Percentiles rank a stretch among this genome's conserved stretches.
phyloP scores from a whole-genome alignment of 129 eudicot genomes.

The Helichrysum umbraculigerum region DNA sequence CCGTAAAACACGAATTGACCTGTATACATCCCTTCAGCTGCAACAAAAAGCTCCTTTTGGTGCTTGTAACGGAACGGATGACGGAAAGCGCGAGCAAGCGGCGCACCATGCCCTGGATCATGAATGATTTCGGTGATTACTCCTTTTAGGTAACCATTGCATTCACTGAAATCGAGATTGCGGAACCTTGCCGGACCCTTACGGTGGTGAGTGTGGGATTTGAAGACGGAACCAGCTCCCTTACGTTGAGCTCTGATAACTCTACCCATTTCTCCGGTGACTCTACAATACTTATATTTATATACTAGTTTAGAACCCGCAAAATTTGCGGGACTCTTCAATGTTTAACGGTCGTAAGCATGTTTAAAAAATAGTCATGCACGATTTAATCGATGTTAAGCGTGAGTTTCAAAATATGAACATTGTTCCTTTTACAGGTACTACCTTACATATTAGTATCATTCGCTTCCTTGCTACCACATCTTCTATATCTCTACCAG shows the following conservation, averaged over 20 bases:
- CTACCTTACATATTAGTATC: too few relatives aligned
- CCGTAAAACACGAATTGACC: conserved; percentile 83
- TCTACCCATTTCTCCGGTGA: conserved; percentile 59
- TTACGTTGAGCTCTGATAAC: conserved; percentile 91
- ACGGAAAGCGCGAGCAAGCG: conserved; percentile 78
- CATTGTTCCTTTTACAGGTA: too few relatives aligned
- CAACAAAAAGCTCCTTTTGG: conserved; percentile 82
- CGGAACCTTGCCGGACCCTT: conserved; percentile 85
- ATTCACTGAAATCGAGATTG: conserved; percentile 78
- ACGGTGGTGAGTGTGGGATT: conserved; percentile 93
- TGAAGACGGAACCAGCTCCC: conserved; percentile 82
- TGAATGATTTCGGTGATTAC: conserved; percentile 84
- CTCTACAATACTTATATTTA: too few relatives aligned
- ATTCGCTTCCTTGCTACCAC: too few relatives aligned
- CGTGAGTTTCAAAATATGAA: too few relatives aligned
- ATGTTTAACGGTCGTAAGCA: too few relatives aligned
- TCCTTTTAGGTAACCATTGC: conserved; percentile 84
- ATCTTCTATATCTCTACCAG: too few relatives aligned
- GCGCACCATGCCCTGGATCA: conserved; percentile 92
- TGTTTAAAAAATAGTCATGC: too few relatives aligned
- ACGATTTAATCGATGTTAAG: too few relatives aligned
- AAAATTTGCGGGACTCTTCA: too few relatives aligned
- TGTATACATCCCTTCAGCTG: conserved; percentile 88
- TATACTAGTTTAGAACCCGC: too few relatives aligned
- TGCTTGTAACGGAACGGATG: conserved; percentile 91